Conservation (phyloP, 805 yeast species). For the Torulaspora maleeae region DNA sequence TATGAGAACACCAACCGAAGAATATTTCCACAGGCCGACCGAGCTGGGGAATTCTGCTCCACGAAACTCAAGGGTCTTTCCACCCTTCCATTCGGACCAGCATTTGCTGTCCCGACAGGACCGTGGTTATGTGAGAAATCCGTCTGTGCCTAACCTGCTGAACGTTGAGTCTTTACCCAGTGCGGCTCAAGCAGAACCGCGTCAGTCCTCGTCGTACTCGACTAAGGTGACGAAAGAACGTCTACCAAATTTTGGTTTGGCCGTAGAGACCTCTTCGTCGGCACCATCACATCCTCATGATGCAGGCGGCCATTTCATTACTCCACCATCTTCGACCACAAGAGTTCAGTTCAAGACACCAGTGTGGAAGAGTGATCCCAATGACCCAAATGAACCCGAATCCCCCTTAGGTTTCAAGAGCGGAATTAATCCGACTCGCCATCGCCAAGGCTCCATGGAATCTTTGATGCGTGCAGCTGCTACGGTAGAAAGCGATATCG, state of each 20-base stretch:
- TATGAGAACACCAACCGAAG: conserved; percentile 11
- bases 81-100: neutral
- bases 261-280: neutral
- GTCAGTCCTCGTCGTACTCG: neutral
- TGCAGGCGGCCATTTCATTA: conserved; percentile 5
- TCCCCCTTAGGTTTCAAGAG: conserved; percentile 4
- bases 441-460: conserved; percentile 19
- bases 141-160: conserved; percentile 13
- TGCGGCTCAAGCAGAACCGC: neutral
- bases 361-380: conserved; percentile 5
- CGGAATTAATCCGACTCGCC: conserved; percentile 2
- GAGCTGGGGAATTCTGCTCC: neutral
- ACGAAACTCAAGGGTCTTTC: neutral
- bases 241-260: neutral
- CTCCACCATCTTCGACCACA: conserved; percentile 11
- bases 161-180: conserved; percentile 5
- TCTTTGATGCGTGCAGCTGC: conserved; percentile 27
- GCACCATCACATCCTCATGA: neutral
- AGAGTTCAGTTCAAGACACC: conserved; percentile 10
- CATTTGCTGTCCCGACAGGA: conserved; percentile 10
- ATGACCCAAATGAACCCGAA: conserved; percentile 3
- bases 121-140: conserved; percentile 4
- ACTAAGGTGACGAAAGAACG: neutral
- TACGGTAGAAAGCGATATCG: conserved; percentile 13
- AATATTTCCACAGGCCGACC: neutral